These are phyloP conservation scores for Pseudogymnoascus sp. DNA, from an alignment of 2,329 filamentous ascomycete species.

Conservation along the genomic window DNA sequence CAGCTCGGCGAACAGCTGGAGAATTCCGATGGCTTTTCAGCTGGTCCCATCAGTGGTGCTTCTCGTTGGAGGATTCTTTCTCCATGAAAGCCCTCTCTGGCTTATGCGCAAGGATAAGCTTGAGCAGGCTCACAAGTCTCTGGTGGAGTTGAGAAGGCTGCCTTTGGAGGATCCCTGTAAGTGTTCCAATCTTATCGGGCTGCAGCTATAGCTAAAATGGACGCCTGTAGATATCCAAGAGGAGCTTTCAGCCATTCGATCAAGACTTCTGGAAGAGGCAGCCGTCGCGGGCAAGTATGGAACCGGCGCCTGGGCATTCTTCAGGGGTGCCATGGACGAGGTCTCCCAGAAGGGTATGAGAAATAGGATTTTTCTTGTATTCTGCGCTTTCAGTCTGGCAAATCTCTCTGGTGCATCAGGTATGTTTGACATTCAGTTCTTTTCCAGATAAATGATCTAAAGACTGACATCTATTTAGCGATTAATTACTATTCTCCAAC, in stretches of 20 bases:
- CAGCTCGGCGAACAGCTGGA: conserved; percentile 19
- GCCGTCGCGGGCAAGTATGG: neutral
- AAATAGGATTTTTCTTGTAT: conserved; percentile 34
- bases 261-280: neutral
- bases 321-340: conserved; percentile 21
- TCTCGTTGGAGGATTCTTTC: conserved; percentile 48
- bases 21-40: conserved; percentile 45
- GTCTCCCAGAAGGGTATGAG: conserved; percentile 29
- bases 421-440: neutral
- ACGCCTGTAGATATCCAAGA: neutral
- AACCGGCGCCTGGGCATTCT: conserved; percentile 21
- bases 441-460: neutral
- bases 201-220: neutral
- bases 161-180: neutral
- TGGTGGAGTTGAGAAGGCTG: neutral
- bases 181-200: neutral
- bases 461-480: conserved; percentile 17
- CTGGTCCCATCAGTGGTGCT: conserved; percentile 46
- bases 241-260: neutral
- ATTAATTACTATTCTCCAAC: conserved; percentile 40
- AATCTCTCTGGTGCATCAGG: conserved; percentile 35
- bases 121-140: neutral
- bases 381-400: conserved; percentile 31
- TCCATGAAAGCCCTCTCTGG: conserved; percentile 52
- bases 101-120: conserved; percentile 39